These are phyloP conservation scores for Candida boidinii DNA, from an alignment of 805 yeast genomes.

Conservation along the genomic window DNA sequence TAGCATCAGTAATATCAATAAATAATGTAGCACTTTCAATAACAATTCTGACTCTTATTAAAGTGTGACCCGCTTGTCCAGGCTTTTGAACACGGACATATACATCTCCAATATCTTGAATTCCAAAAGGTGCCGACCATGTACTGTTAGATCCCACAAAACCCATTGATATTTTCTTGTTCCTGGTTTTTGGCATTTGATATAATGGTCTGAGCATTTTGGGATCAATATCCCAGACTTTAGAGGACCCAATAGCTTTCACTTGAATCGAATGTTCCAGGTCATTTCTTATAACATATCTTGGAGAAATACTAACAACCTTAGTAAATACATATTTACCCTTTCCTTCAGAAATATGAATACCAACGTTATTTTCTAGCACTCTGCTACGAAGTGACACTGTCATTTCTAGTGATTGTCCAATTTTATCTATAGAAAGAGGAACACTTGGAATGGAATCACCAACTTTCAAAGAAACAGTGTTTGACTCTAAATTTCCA, in stretches of 20 bases:
- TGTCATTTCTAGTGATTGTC: slow-evolving; percentile 56
- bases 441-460: slow-evolving; percentile 69
- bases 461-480: slow-evolving; percentile 58
- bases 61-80: slow-evolving; percentile 50
- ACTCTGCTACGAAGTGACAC: slow-evolving; percentile 40
- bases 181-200: slow-evolving; percentile 45
- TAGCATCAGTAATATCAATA: slow-evolving; percentile 64
- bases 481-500: slow-evolving; percentile 39
- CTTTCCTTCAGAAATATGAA: slow-evolving; percentile 70
- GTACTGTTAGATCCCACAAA: slow-evolving; percentile 46
- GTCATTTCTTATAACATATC: slow-evolving; percentile 67
- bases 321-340: slow-evolving; percentile 76
- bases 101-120: slow-evolving; percentile 78
- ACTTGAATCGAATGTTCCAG: slow-evolving; percentile 48
- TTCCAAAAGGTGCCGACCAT: slow-evolving; percentile 85
- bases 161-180: slow-evolving; percentile 55
- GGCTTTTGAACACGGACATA: slow-evolving; percentile 62
- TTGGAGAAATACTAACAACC: slow-evolving; percentile 72
- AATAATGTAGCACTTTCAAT: slow-evolving; percentile 81
- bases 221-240: slow-evolving; percentile 35
- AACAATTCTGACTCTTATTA: slow-evolving; percentile 64
- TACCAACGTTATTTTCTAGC: slow-evolving; percentile 66
- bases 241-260: slow-evolving; percentile 60
- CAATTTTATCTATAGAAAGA: slow-evolving; percentile 82
- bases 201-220: slow-evolving; percentile 50